A percentile compares a stretch with the other conserved stretches of the same genome.
Evolutionary conservation across 345 rosid genomes (phyloP).

Genomic region (Zanthoxylum bungeanum): DNA sequence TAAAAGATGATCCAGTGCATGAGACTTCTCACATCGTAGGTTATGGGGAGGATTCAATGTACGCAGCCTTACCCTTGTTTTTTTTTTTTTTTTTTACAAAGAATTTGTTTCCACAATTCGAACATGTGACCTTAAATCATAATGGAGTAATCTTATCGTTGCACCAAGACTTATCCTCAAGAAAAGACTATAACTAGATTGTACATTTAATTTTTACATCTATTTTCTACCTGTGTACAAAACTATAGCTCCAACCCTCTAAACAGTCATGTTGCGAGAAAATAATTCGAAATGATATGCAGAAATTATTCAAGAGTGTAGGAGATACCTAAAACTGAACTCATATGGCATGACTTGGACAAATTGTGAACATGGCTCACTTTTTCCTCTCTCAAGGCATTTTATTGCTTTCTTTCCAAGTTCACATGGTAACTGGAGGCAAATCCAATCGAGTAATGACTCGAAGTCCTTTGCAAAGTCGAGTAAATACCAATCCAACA

Average conservation of each 20-base stretch:
- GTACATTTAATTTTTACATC: constrained; percentile 19
- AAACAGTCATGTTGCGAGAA: constrained; percentile 13
- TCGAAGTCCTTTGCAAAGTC: constrained; percentile 84
- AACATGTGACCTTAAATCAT: too few relatives aligned
- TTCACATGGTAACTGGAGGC: constrained; percentile 81
- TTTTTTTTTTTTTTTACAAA: too few relatives aligned
- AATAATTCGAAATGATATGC: not conserved
- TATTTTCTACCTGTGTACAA: constrained; percentile 36
- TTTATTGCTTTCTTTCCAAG: constrained; percentile 62
- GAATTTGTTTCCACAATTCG: too few relatives aligned
- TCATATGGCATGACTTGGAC: constrained; percentile 66
- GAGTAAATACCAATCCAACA: constrained; percentile 75
- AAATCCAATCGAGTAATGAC: constrained; percentile 82
- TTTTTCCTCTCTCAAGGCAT: constrained; percentile 58
- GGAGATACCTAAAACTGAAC: constrained; percentile 72
- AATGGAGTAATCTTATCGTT: too few relatives aligned
- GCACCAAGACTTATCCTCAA: too few relatives aligned
- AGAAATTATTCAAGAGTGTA: constrained; percentile 32
- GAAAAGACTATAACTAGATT: constrained; percentile 18
- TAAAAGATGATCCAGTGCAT: too few relatives aligned
- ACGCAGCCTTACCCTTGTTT: too few relatives aligned
- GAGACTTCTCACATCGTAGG: too few relatives aligned
- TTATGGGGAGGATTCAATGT: too few relatives aligned
- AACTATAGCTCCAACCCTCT: constrained; percentile 19
- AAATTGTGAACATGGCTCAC: constrained; percentile 35